Evolutionary conservation across 768 basidiomycete genomes (phyloP).

Genomic region (Lentinula guzmanii): DNA sequence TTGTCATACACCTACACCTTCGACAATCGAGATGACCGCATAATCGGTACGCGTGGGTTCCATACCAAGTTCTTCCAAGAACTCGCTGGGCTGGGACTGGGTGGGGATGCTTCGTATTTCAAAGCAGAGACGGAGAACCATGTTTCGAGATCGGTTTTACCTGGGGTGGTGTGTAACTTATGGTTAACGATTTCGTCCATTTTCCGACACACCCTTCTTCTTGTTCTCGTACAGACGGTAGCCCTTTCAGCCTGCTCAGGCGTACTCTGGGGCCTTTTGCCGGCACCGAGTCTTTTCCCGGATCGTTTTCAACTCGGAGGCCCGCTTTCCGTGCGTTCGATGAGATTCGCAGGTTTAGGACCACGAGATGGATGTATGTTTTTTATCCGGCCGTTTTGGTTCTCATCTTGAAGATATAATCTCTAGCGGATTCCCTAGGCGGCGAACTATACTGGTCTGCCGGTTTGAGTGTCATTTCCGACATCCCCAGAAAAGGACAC

Average conservation of each 20-base stretch:
- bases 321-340: constrained; percentile 76
- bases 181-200: background rate
- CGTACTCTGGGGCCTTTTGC: constrained; percentile 54
- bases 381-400: background rate
- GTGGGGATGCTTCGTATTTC: constrained; percentile 73
- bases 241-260: constrained; percentile 74
- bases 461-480: constrained; percentile 69
- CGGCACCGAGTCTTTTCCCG: constrained; percentile 47
- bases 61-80: constrained; percentile 62
- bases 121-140: constrained; percentile 68
- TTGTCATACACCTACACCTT: constrained; percentile 66
- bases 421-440: constrained; percentile 74
- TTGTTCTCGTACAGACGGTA: constrained; percentile 45
- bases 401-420: background rate
- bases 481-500: constrained; percentile 64
- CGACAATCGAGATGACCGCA: constrained; percentile 72
- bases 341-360: constrained; percentile 72
- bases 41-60: constrained; percentile 56
- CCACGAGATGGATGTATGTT: constrained; percentile 64
- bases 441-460: constrained; percentile 79
- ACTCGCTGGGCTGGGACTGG: constrained; percentile 75
- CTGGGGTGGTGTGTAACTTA: constrained; percentile 48
- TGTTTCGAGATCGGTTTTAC: constrained; percentile 48
- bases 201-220: background rate
- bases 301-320: constrained; percentile 95